Evolutionary conservation across 257 asterid genomes (phyloP).

Genomic region (Scutellaria galericulata): DNA sequence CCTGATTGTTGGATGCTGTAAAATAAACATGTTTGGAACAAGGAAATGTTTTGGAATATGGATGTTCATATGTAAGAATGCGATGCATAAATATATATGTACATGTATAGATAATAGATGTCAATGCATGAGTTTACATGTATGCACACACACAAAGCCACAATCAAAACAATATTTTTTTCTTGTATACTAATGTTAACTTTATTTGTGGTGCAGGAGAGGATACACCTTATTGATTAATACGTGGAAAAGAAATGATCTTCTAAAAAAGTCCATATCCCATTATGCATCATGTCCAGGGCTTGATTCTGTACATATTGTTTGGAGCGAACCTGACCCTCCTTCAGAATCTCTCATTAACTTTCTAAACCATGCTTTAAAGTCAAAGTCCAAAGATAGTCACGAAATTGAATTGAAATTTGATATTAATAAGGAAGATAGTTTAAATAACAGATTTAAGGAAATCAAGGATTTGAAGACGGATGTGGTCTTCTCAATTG

Average conservation of each 20-base stretch:
- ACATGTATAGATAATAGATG: background rate
- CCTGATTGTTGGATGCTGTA: background rate
- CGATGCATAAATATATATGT: background rate
- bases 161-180: background rate
- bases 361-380: constrained; percentile 52
- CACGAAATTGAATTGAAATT: constrained; percentile 64
- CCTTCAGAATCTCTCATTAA: constrained; percentile 67
- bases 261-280: constrained; percentile 72
- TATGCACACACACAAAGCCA: background rate
- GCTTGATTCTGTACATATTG: constrained; percentile 69
- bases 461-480: constrained; percentile 76
- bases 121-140: background rate
- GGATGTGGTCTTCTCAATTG: constrained; percentile 82
- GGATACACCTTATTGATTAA: constrained; percentile 81
- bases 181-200: constrained; percentile 22
- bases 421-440: constrained; percentile 76
- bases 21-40: background rate
- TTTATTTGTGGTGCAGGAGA: constrained; percentile 51
- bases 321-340: constrained; percentile 85
- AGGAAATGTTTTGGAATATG: background rate
- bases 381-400: constrained; percentile 50
- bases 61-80: background rate
- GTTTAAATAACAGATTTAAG: constrained; percentile 86
- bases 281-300: constrained; percentile 78
- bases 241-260: constrained; percentile 93